Percentiles rank a stretch among this genome's conserved stretches.
phyloP scores from a whole-genome alignment of 148 eudicot species.

The Rhododendron simsii region DNA sequence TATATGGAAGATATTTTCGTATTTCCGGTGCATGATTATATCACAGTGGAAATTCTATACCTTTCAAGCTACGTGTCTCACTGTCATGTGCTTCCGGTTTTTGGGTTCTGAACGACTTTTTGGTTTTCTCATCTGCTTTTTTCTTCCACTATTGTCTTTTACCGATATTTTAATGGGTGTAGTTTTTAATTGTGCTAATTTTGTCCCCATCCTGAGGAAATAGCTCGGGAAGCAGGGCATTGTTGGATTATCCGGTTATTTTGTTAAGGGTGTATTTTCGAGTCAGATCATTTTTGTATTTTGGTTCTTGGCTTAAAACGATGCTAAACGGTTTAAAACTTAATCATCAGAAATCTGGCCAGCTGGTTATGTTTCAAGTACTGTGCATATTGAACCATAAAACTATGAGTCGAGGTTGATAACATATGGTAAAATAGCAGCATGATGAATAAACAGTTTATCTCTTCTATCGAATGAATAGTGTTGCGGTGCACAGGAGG shows the following conservation, averaged over 20 bases:
- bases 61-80: background rate
- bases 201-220: background rate
- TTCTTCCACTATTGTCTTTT: background rate
- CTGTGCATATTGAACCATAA: background rate
- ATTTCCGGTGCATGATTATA: background rate
- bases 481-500: background rate
- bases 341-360: background rate
- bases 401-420: background rate
- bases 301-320: background rate
- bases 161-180: background rate
- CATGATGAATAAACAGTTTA: conserved; percentile 2
- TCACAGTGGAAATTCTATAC: background rate
- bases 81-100: background rate
- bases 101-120: background rate
- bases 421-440: background rate
- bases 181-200: background rate
- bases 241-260: background rate
- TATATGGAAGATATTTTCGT: background rate
- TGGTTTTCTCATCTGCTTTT: background rate
- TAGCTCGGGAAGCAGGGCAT: background rate
- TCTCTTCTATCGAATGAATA: background rate
- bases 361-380: background rate
- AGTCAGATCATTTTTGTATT: background rate
- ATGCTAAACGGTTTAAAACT: background rate
- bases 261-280: background rate